phyloP scores from a whole-genome alignment of 106 monocot species.

The Acorus gramineus region DNA sequence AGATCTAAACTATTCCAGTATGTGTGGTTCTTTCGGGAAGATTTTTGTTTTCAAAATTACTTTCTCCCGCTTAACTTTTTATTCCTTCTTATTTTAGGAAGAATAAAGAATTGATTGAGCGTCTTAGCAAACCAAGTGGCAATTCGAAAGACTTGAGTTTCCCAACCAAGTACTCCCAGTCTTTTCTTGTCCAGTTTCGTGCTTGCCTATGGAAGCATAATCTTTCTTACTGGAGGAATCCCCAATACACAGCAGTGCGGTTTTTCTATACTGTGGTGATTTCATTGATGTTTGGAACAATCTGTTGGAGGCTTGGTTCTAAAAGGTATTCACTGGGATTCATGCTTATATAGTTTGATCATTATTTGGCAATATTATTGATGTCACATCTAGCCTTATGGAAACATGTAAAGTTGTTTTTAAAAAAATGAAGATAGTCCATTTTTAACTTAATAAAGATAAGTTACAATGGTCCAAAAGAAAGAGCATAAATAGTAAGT shows the following conservation, averaged over 20 bases:
- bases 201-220: constrained; percentile 98
- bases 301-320: constrained; percentile 95
- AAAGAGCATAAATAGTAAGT: no score
- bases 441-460: no score
- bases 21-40: not conserved
- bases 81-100: constrained; percentile 33
- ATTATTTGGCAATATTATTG: not conserved
- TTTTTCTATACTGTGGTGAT: constrained; percentile 95
- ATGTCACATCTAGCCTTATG: not conserved
- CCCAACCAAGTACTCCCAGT: constrained; percentile 75
- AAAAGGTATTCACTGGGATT: constrained; percentile 41
- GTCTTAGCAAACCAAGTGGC: constrained; percentile 54
- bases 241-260: constrained; percentile 96
- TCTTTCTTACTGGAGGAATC: constrained; percentile 98
- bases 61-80: constrained; percentile 2
- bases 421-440: no score
- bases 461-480: no score
- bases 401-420: not conserved
- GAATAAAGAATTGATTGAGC: constrained; percentile 76
- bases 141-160: constrained; percentile 77
- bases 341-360: no score
- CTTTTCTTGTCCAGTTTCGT: constrained; percentile 60
- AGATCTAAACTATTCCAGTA: constrained; percentile 81
- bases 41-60: constrained; percentile 4
- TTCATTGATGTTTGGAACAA: constrained; percentile 98